phyloP scores from a whole-genome alignment of 257 asterid species.

The Gentiana dahurica region DNA sequence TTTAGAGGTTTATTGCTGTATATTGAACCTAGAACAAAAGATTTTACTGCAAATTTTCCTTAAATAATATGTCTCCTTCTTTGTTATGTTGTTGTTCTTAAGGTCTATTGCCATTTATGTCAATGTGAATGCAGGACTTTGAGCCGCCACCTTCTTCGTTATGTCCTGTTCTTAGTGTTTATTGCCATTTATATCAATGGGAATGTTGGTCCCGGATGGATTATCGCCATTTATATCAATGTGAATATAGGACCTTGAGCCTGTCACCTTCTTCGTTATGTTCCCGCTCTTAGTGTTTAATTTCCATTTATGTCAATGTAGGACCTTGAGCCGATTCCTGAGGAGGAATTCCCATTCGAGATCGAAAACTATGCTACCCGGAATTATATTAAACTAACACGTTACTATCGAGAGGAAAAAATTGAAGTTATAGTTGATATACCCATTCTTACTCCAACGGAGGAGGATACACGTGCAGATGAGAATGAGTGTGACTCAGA shows the following conservation, averaged over 20 bases:
- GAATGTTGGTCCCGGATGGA: no score
- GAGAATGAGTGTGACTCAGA: constrained; percentile 17
- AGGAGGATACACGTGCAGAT: constrained; percentile 18
- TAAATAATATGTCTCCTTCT: no score
- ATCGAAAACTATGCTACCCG: constrained; percentile 60
- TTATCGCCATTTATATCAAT: no score
- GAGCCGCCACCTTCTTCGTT: neutral
- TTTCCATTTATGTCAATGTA: constrained; percentile 3
- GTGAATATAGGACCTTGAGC: neutral
- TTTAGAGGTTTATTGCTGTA: no score
- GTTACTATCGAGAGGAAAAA: constrained; percentile 58
- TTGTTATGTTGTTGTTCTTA: no score
- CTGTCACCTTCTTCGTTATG: constrained; percentile 15
- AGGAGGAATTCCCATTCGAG: constrained; percentile 55
- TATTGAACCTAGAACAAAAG: no score
- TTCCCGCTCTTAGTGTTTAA: no score
- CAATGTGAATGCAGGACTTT: neutral
- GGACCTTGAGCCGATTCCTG: constrained; percentile 36
- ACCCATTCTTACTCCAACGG: constrained; percentile 42
- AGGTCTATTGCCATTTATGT: no score
- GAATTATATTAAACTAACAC: constrained; percentile 48
- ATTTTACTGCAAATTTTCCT: no score
- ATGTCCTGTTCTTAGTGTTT: constrained; percentile 10
- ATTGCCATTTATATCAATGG: no score
- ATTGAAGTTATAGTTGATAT: constrained; percentile 61